phyloP scores from a whole-genome alignment of 75 land plant genomes.

The Picea glauca region DNA sequence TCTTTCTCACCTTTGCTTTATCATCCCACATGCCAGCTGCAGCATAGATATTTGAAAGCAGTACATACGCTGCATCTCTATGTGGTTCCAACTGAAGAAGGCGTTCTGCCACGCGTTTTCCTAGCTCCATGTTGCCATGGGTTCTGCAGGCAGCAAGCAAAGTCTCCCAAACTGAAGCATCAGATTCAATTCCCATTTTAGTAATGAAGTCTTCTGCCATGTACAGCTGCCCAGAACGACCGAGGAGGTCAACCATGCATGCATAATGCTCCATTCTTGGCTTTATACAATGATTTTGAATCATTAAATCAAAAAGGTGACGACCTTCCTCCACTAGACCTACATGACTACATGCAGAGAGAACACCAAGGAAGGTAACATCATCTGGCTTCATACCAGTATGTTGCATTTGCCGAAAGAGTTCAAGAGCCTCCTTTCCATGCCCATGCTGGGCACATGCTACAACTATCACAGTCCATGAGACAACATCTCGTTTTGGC shows the following conservation, averaged over 20 bases:
- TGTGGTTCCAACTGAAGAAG: conserved; percentile 34
- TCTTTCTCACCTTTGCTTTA: conserved; percentile 24
- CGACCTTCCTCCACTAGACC: conserved; percentile 41
- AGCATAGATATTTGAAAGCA: conserved; percentile 46
- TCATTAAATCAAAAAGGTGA: conserved; percentile 32
- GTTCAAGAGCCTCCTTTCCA: conserved; percentile 26
- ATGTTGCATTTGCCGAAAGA: conserved; percentile 30
- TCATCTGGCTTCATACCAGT: conserved; percentile 37
- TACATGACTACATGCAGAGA: conserved; percentile 55
- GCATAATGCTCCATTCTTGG: conserved; percentile 47
- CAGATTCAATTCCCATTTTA: conserved; percentile 33
- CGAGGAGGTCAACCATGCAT: conserved; percentile 48
- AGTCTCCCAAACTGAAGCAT: conserved; percentile 39
- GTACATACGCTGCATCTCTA: conserved; percentile 37
- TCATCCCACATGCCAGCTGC: conserved; percentile 37
- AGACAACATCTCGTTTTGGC: conserved; percentile 9
- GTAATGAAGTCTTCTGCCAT: conserved; percentile 35
- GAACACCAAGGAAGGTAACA: conserved; percentile 40
- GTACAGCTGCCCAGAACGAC: conserved; percentile 33
- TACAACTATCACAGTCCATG: conserved; percentile 57
- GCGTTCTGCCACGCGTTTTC: conserved; percentile 29
- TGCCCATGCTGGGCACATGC: conserved; percentile 39
- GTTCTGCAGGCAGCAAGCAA: conserved; percentile 50
- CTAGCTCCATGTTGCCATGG: conserved; percentile 39
- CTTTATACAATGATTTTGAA: conserved; percentile 23